Evolutionary conservation across 106 monocot genomes (phyloP).

Genomic region (Triglochin maritima): DNA sequence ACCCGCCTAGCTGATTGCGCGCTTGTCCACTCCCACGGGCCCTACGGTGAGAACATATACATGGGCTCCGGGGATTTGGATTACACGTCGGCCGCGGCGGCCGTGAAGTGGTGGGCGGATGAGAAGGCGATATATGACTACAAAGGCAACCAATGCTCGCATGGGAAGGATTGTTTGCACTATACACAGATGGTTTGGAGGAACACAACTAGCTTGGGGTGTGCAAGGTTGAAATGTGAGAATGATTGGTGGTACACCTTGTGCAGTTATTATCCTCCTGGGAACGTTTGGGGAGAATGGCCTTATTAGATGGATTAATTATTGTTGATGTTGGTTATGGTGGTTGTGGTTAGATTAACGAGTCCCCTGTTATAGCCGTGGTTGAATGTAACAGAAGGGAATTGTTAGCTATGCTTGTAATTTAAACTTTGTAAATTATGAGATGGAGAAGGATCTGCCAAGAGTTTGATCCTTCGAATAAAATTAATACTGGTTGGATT

Average conservation of each 20-base stretch:
- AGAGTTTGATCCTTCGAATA: too few species aligned
- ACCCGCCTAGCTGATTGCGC: constrained; percentile 1
- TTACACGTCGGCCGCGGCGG: not conserved
- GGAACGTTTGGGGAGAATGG: constrained; percentile 8
- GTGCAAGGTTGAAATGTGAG: constrained; percentile 5
- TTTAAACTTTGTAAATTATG: too few species aligned
- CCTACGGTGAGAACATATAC: constrained; percentile 22
- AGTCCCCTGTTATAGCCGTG: too few species aligned
- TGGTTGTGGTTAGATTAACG: too few species aligned
- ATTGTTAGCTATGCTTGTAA: too few species aligned
- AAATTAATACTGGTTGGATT: too few species aligned
- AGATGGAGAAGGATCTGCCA: too few species aligned
- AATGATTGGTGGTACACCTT: constrained; percentile 3
- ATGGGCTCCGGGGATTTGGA: not conserved
- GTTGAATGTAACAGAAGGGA: too few species aligned
- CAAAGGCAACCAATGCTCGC: constrained; percentile 14
- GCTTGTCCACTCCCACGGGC: constrained; percentile 10
- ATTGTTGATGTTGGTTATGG: too few species aligned
- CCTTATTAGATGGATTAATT: not conserved
- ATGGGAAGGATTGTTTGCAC: constrained; percentile 14
- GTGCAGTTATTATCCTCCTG: constrained; percentile 14
- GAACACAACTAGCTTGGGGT: constrained; percentile 2
- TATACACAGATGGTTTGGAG: constrained; percentile 40
- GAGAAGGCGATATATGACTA: constrained; percentile 34
- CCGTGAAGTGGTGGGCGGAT: constrained; percentile 10